Base-by-base conservation (phyloP, 805 yeast genomes). In the Priceomyces castillae region DNA sequence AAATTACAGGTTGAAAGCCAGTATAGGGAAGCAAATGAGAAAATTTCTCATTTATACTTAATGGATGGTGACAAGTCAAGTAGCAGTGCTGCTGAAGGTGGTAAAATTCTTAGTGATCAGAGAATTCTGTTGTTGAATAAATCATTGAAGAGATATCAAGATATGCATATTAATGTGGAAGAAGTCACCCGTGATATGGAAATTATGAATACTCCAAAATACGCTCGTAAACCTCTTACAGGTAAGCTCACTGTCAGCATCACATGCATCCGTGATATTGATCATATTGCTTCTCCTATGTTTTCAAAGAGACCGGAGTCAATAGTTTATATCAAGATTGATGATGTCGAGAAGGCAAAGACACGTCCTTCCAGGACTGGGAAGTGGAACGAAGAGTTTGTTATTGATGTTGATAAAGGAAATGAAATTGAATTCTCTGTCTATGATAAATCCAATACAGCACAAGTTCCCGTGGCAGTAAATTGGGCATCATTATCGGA, bases 1-100 rank as follows among this genome's bases (percentile, higher is more conserved):
- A 94, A 94, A 65, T 74, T 92, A 37, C 94, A 92, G 58, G 95
- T 92, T 30, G 99, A 94, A 62, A 82, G 87, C 54, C 96, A 94
- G 65, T 94, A 92, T 65, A 82, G 84, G 55, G 92, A 84, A 51
- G 98, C 97, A 4, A 90, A 90, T 52, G 95, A 88, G 50, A 94
- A 92, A 62, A 78, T 94, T 58, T 82, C 86, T 20, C 86, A 82
- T 52, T 77, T 94, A 42, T 94, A 94, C 61, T 84, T 84, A 57
- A 76, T 85, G 63, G 97, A 94, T 57, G 97, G 98, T 44, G 99
- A 94, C 65, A 81, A 85, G 51, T 80, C 85, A 41, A 80, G 86
- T 45, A 83, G 86, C 49, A 82, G 84, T 18, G 96, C 90, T 31
- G 98, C 98, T 2, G 90, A 87, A 58, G 88, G 85, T 43, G 96